Base-by-base conservation (phyloP, 148 eudicot genomes). In the Chenopodium album region DNA sequence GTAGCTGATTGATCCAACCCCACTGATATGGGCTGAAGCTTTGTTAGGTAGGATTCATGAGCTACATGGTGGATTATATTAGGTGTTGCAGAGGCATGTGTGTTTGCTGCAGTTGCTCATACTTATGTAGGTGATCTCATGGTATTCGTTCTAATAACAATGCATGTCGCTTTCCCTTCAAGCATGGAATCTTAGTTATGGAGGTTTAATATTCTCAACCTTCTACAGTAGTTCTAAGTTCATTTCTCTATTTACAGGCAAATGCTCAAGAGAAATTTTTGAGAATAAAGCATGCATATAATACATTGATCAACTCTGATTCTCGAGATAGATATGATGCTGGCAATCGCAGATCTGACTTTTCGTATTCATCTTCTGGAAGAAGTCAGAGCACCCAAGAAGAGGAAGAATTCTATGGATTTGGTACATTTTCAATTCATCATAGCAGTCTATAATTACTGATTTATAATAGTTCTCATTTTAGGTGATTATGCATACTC, bases 211-310 rank as follows among this genome's bases (percentile, higher is more conserved):
- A 22, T 22, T 19, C 62, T 56, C 22, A 32, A 46, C 17, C 22
- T 72, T 20, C 26, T 66, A n/a, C 28, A 63, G 16, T 20, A 16
- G 69, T 17, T 54, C 71, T 76, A 56, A 78, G 73, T 16, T 78
- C 47, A 78, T 29, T 17, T 81, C 50, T 81, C 64, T 63, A 73
- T 9, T 48, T 77, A 65, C 88, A 97, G 99, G 89, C 91, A 76
- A 87, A 91, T 88, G 97, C 99, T 47, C 92, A 94, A 81, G 98
- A 94, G 87, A 94, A 94, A 83, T 97, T 97, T 87, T 83, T 97
- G 98, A 92, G 97, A 85, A 92, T 97, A 84, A 97, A 97, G 84
- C 99, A 97, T 84, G 99, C 99, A 59, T 97, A 97, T 84, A 97
- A 92, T 78, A 88, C 93, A 22, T 78, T 97, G 87, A 81, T 97